phyloP scores from a whole-genome alignment of 345 rosid species.

The Populus simonii region DNA sequence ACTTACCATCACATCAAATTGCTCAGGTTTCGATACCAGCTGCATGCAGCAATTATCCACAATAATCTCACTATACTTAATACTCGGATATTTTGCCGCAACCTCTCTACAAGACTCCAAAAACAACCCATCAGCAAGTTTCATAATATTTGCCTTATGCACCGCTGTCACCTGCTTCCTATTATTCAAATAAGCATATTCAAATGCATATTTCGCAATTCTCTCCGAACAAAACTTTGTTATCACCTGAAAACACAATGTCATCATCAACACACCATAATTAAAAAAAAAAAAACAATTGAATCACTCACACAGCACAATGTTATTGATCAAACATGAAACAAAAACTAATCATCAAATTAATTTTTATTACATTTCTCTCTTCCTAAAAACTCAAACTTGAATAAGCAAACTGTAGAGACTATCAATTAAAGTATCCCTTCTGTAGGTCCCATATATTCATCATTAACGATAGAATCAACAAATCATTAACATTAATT shows the following conservation, averaged over 20 bases:
- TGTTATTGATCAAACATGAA: neutral
- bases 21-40: conserved; percentile 97
- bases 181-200: conserved; percentile 90
- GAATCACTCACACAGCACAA: neutral
- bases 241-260: conserved; percentile 54
- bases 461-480: neutral
- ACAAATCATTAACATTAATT: too few species aligned
- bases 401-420: neutral
- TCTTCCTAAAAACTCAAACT: neutral
- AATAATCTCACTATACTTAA: conserved; percentile 80
- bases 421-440: neutral
- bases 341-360: neutral
- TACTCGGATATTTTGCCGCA: conserved; percentile 73
- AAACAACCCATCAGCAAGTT: conserved; percentile 94
- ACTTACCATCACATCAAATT: conserved; percentile 94
- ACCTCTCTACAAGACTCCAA: conserved; percentile 93
- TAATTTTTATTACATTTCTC: neutral
- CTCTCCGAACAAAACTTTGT: conserved; percentile 98
- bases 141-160: conserved; percentile 97
- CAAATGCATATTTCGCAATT: conserved; percentile 88
- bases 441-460: neutral
- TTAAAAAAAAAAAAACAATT: neutral
- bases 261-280: neutral
- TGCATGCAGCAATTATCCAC: conserved; percentile 99
- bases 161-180: conserved; percentile 94